Base-by-base conservation (phyloP, 148 eudicot genomes). In the Rhododendron henanense region DNA sequence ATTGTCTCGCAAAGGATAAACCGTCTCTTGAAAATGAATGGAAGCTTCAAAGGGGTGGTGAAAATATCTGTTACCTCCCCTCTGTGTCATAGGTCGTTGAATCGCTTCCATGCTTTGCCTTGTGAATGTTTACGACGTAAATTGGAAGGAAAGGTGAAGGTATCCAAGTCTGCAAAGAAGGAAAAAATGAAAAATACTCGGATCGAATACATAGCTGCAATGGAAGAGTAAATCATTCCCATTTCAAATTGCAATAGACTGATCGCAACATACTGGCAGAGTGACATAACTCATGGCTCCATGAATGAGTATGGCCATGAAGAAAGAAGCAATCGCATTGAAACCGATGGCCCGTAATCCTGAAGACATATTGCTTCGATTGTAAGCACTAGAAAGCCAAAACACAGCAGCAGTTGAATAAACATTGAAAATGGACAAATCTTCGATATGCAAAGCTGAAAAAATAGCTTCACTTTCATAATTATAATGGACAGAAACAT, bases 31-130 rank as follows among this genome's bases (percentile, higher is more conserved):
- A 74, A 45, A 5, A 74, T 14, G 11, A 35, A 74, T 0, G 23
- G 78, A 74, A 74, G 45, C 45, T 15, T 1, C 37, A 3, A 23
- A 78, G 48, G 25, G 15, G 23, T 21, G 13, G 5, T 50, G 50
- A 14, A 10, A 9, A 19, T 35, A 13, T 35, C 15, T 57, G 74
- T 84, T 82, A 95, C 98, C 98, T 95, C 67, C 96, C 98, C 86
- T 95, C 98, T 0, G 91, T 92, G 84, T 95, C 98, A 67, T 93
- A 94, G 28, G 91, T 91, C 63, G 91, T 77, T 2, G 95, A 86
- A 78, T 94, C 95, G 85, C 98, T 94, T 80, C 98, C 96, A 86
- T 95, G 98, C 87, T 92, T 95, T 44, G 93, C 87, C 87, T 85
- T 94, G 50, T 95, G 98, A 81, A 95, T 91, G 84, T 95, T 95